These are phyloP conservation scores for Betula pendula DNA, from an alignment of 306 rosid species.

Conservation along the genomic window DNA sequence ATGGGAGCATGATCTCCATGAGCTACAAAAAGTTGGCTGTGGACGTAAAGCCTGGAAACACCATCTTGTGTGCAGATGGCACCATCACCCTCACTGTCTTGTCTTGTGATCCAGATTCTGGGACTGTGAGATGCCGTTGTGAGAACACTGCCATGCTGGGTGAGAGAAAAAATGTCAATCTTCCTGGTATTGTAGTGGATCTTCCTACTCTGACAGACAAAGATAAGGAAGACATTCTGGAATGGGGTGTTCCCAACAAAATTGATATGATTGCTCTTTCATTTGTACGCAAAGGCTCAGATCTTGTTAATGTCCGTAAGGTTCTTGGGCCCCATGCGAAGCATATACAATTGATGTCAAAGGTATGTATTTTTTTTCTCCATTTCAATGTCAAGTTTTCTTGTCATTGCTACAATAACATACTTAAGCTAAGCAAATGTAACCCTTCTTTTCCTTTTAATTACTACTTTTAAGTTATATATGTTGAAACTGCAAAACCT, in stretches of 20 bases:
- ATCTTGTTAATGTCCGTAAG: conserved; percentile 87
- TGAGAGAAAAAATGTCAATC: conserved; percentile 95
- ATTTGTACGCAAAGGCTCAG: conserved; percentile 94
- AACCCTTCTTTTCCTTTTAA: not conserved
- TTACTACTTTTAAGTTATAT: not conserved
- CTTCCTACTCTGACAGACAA: conserved; percentile 94
- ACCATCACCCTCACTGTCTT: conserved; percentile 82
- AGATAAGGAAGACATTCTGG: conserved; percentile 90
- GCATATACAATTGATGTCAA: conserved; percentile 78
- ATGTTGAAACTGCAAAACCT: not conserved
- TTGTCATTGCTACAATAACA: not conserved
- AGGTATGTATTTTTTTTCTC: conserved; percentile 46
- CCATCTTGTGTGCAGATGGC: conserved; percentile 85
- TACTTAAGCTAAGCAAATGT: not conserved
- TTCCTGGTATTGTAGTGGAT: conserved; percentile 95
- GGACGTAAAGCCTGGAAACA: conserved; percentile 83
- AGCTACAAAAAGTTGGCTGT: conserved; percentile 87
- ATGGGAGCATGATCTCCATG: conserved; percentile 68
- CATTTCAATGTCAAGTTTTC: conserved; percentile 14
- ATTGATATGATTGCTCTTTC: conserved; percentile 99
- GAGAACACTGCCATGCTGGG: conserved; percentile 82
- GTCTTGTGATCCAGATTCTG: conserved; percentile 63
- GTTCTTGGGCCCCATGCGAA: conserved; percentile 86
- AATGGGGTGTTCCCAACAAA: conserved; percentile 92
- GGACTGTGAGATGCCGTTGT: conserved; percentile 82